Evolutionary conservation across 2,329 filamentous ascomycete species (phyloP).

Genomic region (Apiospora koreana): DNA sequence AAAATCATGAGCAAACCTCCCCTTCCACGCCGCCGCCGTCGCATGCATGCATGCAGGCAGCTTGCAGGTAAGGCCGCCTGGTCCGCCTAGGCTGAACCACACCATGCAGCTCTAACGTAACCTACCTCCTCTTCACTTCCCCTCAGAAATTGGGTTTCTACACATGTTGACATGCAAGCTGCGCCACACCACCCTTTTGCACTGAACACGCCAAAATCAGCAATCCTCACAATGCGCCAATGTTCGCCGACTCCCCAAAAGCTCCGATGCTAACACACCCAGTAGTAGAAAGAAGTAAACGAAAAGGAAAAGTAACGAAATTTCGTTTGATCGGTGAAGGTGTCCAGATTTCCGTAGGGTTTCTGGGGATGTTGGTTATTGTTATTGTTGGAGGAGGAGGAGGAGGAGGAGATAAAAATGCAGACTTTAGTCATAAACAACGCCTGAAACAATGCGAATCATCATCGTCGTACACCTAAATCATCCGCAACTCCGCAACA

Average conservation of each 20-base stretch:
- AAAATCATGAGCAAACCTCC: not conserved
- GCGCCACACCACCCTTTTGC: not conserved
- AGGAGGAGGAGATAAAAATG: not conserved
- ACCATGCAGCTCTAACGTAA: constrained; percentile 7
- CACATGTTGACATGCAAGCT: constrained; percentile 4
- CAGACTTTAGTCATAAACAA: not conserved
- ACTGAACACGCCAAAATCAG: not conserved
- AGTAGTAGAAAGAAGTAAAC: not conserved
- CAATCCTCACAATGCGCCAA: not conserved
- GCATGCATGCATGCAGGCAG: not conserved
- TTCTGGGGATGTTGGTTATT: not conserved
- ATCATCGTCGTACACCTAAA: not conserved
- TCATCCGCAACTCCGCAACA: not conserved
- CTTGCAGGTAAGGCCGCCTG: not conserved
- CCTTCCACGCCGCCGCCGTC: not conserved
- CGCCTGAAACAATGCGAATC: not conserved
- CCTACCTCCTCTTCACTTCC: not conserved
- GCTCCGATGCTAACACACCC: not conserved
- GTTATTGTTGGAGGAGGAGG: no score
- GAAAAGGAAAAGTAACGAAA: not conserved
- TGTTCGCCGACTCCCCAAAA: not conserved
- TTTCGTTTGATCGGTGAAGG: not conserved
- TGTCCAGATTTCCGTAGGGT: not conserved
- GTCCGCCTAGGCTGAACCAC: constrained; percentile 9
- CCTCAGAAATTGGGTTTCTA: not conserved